Evolutionary conservation across 768 basidiomycete species (phyloP), one percentile per base, ranked within the genome.

Genomic region (Tulasnella sp.): DNA sequence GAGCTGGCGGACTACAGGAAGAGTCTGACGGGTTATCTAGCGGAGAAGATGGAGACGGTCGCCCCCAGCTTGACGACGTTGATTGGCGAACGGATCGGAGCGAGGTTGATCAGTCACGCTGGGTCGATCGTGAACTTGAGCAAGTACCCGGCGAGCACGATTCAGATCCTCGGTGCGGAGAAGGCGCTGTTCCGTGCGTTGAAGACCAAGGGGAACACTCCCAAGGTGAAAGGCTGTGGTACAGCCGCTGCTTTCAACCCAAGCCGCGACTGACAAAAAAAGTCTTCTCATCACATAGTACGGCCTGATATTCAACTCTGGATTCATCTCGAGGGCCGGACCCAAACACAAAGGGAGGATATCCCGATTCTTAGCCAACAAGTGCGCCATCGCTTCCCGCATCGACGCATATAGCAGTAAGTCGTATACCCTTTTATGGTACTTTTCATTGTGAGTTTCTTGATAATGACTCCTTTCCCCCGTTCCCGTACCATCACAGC

Each of bases 131-230:
- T 92, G 62, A 98, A 97, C 72, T 73, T 98, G 59, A 89, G 87
- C 78, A 98, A 98, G 75, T 97, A 97, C 74, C 94, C 94, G 30
- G 94, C 94, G 0, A 92, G 89, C 68, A 98, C 94, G 12, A 94
- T 98, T 43, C 94, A 98, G 73, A 98, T 98, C 65, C 77, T 97
- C 43, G 94, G 94, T 65, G 94, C 94, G 22, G 94, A 98, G 75
- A 98, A 98, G 72, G 94, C 94, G 1, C 78, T 98, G 25, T 98
- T 98, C 81, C 76, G 94, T 56, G 94, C 94, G 0, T 76, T 98
- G 68, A 98, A 98, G 77, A 97, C 94, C 30, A 98, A 97, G 73
- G 94, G 94, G 15, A 97, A 98, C 71, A 99, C 94, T 0, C 93
- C 94, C 43, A 96, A 96, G 77, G 91, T 90, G 64, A 10, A 50